Base-by-base conservation (phyloP, 2,329 filamentous ascomycete species). In the Pseudogymnoascus sp. region DNA sequence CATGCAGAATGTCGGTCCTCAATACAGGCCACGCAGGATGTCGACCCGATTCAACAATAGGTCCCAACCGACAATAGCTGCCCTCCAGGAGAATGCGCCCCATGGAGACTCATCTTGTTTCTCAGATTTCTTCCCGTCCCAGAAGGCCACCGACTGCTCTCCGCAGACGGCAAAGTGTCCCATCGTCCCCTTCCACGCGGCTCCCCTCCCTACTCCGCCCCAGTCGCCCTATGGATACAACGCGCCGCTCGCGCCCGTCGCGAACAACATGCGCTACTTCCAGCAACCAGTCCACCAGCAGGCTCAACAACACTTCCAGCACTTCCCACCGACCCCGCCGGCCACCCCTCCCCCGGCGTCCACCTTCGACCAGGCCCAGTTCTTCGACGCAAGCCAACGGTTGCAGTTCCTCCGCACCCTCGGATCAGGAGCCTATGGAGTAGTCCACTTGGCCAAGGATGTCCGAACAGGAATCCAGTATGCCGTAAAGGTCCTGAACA, bases 401-500 rank as follows among this genome's bases (percentile, higher is more conserved):
- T 83, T 97, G 69, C 88, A 93, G 78, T 81, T 97, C 72, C 91
- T 87, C 67, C 85, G 87, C 66, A 90, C 97, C 70, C 84, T 97
- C 66, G 95, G 95, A 68, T 90, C 93, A 60, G 95, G 95, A 70
- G 95, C 95, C 64, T 99, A 99, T 77, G 95, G 95, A 68, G 93
- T 97, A 43, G 95, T 99, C 25, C 97, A 97, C 79, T 86, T 88
- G 68, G 93, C 93, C 72, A 81, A 90, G 77, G 93, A 95, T 78
- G 85, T 93, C 74, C 88, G 88, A 74, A 93, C 87, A 69, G 85
- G 89, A 74, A 84, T 87, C 64, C 87, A 86, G 68, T 99, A 96
- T 81, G 95, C 95, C 67, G 93, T 99, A 73, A 99, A 99, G 82
- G 93, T 93, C 66, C 84, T 99, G 74, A 95, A 91, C 87, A 97